phyloP scores from a whole-genome alignment of 352 stramenopile species.

The Phytopythium montanum region DNA sequence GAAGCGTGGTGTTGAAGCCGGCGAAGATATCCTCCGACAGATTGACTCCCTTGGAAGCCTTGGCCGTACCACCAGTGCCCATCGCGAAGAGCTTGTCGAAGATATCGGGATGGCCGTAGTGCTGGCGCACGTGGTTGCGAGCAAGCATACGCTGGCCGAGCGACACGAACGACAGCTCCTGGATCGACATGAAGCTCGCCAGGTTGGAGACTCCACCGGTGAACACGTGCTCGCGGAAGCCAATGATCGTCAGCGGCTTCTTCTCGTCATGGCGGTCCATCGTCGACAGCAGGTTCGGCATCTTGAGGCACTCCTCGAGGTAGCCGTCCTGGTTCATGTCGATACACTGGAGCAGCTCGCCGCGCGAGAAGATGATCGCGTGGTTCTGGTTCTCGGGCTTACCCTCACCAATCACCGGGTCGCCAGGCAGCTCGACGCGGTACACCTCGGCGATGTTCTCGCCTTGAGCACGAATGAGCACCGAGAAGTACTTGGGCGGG shows the following conservation, averaged over 20 bases:
- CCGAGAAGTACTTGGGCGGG: conserved; percentile 80
- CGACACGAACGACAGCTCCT: conserved; percentile 83
- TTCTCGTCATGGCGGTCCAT: conserved; percentile 72
- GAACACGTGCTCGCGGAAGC: conserved; percentile 85
- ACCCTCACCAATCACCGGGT: conserved; percentile 86
- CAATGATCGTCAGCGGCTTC: conserved; percentile 76
- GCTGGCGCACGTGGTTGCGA: conserved; percentile 69
- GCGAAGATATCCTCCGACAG: conserved; percentile 89
- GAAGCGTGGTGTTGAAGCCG: conserved; percentile 82
- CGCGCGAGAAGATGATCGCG: conserved; percentile 84
- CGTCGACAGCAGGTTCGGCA: conserved; percentile 84
- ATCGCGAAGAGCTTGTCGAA: conserved; percentile 87
- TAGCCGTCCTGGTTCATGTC: conserved; percentile 91
- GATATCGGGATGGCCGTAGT: conserved; percentile 89
- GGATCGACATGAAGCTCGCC: conserved; percentile 85
- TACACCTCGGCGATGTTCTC: conserved; percentile 83
- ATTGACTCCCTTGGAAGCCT: conserved; percentile 82
- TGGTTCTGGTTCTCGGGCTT: conserved; percentile 90
- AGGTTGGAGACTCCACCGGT: conserved; percentile 81
- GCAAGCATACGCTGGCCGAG: conserved; percentile 81
- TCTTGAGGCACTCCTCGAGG: conserved; percentile 82
- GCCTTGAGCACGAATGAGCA: conserved; percentile 65
- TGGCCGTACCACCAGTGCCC: conserved; percentile 72
- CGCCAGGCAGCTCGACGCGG: conserved; percentile 75
- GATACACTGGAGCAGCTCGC: conserved; percentile 86